Percentiles rank a stretch among this genome's conserved stretches.
These are phyloP conservation scores for Rhinocladiella similis DNA, from an alignment of 2,329 filamentous ascomycete genomes.

Conservation along the genomic window DNA sequence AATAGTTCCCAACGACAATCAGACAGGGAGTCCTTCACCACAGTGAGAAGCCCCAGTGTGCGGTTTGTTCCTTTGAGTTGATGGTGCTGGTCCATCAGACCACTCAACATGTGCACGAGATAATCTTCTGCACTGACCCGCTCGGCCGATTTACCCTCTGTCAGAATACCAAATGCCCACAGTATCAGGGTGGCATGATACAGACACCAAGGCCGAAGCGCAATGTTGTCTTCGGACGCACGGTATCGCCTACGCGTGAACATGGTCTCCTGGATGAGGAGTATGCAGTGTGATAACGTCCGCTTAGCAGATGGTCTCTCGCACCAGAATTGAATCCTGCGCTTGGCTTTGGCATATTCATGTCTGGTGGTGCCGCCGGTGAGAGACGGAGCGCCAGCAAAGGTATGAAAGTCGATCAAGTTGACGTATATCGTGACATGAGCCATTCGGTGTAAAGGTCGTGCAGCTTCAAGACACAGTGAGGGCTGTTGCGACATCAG, in stretches of 20 bases:
- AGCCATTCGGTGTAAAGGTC: slow-evolving; percentile 31
- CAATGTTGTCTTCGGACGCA: slow-evolving; percentile 30
- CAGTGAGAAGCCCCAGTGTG: slow-evolving; percentile 26
- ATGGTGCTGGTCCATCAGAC: slow-evolving; percentile 5
- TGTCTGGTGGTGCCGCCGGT: slow-evolving; percentile 24
- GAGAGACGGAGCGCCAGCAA: slow-evolving; percentile 31
- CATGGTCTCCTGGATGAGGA: slow-evolving; percentile 31
- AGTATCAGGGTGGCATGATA: slow-evolving; percentile 31
- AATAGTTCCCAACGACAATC: slow-evolving; percentile 33
- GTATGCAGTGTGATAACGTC: slow-evolving; percentile 30
- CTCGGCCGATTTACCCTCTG: slow-evolving; percentile 10
- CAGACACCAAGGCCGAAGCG: slow-evolving; percentile 31
- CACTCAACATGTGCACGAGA: slow-evolving; percentile 17
- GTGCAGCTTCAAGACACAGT: slow-evolving; percentile 28
- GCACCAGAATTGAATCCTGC: slow-evolving; percentile 29
- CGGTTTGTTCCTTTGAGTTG: slow-evolving; percentile 16
- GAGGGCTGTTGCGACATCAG: slow-evolving; percentile 31
- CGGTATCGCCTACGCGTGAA: slow-evolving; percentile 29
- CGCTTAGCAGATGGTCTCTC: slow-evolving; percentile 26
- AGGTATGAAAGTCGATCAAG: slow-evolving; percentile 33
- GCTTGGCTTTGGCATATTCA: slow-evolving; percentile 25
- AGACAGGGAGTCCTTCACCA: slow-evolving; percentile 27
- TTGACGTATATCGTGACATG: slow-evolving; percentile 32
- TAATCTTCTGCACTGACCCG: slow-evolving; percentile 22
- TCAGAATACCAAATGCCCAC: slow-evolving; percentile 31